phyloP scores from a whole-genome alignment of 164 flowering plant species.

The Nymphaea thermarum region DNA sequence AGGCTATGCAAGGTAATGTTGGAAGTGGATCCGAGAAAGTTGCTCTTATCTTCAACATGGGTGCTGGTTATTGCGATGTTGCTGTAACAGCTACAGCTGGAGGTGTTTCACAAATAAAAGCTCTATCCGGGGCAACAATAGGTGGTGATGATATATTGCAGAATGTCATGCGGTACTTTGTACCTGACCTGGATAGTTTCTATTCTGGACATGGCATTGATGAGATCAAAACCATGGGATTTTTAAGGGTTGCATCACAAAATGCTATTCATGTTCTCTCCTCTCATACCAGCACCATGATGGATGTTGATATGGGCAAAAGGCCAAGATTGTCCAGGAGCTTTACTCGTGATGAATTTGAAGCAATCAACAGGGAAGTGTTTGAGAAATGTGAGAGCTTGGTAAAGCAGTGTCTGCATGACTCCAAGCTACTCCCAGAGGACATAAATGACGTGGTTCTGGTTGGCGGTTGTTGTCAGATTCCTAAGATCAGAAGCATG shows the following conservation, averaged over 20 bases:
- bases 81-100: slow-evolving; percentile 82
- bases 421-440: slow-evolving; percentile 47
- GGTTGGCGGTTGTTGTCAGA: slow-evolving; percentile 85
- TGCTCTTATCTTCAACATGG: slow-evolving; percentile 79
- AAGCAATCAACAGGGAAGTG: slow-evolving; percentile 40
- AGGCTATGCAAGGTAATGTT: slow-evolving; percentile 40
- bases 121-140: slow-evolving; percentile 51
- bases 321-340: slow-evolving; percentile 35
- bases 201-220: slow-evolving; percentile 34
- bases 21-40: slow-evolving; percentile 75
- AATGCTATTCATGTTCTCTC: slow-evolving; percentile 79
- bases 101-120: slow-evolving; percentile 86
- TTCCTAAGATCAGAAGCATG: slow-evolving; percentile 51
- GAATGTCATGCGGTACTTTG: slow-evolving; percentile 55
- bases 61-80: slow-evolving; percentile 83
- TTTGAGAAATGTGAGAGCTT: slow-evolving; percentile 58
- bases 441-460: slow-evolving; percentile 66
- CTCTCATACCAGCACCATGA: slow-evolving; percentile 26
- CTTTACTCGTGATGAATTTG: slow-evolving; percentile 47
- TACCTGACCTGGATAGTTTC: slow-evolving; percentile 39
- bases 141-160: slow-evolving; percentile 90
- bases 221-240: slow-evolving; percentile 51
- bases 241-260: slow-evolving; percentile 67
- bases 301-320: slow-evolving; percentile 61
- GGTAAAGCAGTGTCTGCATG: slow-evolving; percentile 46